phyloP scores from a whole-genome alignment of 495 filamentous ascomycete genomes.

The Neurospora discreta region DNA sequence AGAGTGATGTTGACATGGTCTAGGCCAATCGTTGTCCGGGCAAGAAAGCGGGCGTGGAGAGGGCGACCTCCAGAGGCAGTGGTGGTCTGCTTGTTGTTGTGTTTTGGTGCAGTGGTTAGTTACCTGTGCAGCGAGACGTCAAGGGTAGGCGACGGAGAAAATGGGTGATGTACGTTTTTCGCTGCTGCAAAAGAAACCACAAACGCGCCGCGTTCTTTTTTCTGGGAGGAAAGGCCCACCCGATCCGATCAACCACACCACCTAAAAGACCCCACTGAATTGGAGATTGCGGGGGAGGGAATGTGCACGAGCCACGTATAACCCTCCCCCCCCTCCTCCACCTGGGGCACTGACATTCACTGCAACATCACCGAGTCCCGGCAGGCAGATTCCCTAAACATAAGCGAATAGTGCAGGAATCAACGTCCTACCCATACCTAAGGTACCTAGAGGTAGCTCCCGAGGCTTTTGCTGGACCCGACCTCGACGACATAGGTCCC shows the following conservation, averaged over 20 bases:
- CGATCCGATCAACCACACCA: neutral
- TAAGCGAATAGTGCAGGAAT: neutral
- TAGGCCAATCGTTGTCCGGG: neutral
- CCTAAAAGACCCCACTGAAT: neutral
- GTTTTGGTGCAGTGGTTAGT: too few relatives aligned
- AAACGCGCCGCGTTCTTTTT: neutral
- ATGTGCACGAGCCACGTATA: neutral
- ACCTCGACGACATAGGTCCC: neutral
- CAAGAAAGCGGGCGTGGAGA: neutral
- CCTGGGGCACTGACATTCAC: neutral
- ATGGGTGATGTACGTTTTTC: neutral
- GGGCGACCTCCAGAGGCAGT: neutral
- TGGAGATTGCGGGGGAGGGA: neutral
- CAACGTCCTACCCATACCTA: too few relatives aligned
- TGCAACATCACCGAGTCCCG: neutral
- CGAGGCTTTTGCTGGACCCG: neutral
- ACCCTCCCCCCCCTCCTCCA: too few relatives aligned
- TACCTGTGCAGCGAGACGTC: neutral
- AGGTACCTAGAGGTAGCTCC: too few relatives aligned
- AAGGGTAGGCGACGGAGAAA: neutral
- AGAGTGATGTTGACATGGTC: neutral
- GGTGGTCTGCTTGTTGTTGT: neutral
- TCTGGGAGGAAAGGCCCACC: neutral
- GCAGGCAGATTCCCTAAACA: neutral
- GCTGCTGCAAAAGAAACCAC: neutral